Conservation (phyloP, 2,329 filamentous ascomycete genomes). For the Plenodomus biglobosus region DNA sequence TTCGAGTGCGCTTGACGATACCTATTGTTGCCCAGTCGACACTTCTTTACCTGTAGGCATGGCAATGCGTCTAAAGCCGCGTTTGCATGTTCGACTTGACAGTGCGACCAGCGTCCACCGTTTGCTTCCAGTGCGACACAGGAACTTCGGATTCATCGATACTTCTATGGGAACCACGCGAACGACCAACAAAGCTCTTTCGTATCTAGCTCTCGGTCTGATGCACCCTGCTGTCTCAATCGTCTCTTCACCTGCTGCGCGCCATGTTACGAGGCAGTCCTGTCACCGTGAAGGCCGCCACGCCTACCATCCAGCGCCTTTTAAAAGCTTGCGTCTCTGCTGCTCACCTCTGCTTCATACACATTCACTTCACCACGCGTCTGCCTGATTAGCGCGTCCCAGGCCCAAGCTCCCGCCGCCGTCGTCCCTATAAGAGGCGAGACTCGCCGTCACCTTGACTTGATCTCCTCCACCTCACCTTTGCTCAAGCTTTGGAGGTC, state of each 20-base stretch:
- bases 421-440: slow-evolving; percentile 1
- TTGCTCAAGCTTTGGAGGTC: background rate
- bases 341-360: background rate
- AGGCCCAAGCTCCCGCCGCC: slow-evolving; percentile 4
- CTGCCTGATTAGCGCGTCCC: slow-evolving; percentile 1
- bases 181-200: background rate
- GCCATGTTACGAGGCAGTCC: background rate
- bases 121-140: background rate
- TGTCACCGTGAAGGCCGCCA: background rate
- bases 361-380: slow-evolving; percentile 3
- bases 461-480: background rate
- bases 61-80: too few species aligned
- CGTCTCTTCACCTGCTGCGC: background rate
- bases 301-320: slow-evolving; percentile 3
- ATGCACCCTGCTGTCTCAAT: background rate
- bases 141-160: background rate
- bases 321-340: background rate
- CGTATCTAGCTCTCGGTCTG: background rate
- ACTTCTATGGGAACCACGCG: background rate
- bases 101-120: background rate
- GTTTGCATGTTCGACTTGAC: background rate
- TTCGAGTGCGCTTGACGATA: too few species aligned
- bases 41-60: background rate
- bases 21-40: background rate
- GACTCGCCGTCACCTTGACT: slow-evolving; percentile 3